Base-by-base conservation (phyloP, 1,284 basidiomycete genomes). In the Boletellus sp. region DNA sequence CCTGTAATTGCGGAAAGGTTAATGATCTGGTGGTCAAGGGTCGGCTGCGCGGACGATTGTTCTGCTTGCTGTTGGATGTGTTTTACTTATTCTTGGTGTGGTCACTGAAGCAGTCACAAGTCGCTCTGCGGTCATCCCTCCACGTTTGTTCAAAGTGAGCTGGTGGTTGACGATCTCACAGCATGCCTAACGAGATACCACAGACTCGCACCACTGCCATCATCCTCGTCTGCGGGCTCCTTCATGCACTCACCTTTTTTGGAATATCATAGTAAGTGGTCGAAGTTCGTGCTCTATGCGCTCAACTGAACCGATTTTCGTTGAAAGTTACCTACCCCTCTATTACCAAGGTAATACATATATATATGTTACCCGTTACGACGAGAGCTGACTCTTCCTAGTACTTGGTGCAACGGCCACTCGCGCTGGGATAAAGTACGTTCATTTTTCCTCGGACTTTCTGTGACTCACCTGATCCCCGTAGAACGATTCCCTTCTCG, bases 81-180 rank as follows among this genome's bases (percentile, higher is more conserved):
- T 72, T 1, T 52, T 86, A 1, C 70, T 94, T 17, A 34, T 85
- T 29, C 52, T 66, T 0, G 82, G 80, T 6, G 74, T 73, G 6
- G 54, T 84, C 20, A 85, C 88, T 58, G 91, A 93, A 63, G 50
- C 76, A 4, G 74, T 69, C 48, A 94, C 91, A 0, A 82, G 74
- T 38, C 78, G 88, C 9, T 80, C 81, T 4, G 85, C 91, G 0
- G 89, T 96, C 54, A 73, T 96, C 11, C 87, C 90, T 7, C 82
- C 87, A 9, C 78, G 89, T 11, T 61, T 93, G 23, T 91, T 94
- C 73, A 80, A 77, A 68, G 84, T 43, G 25, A 43, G 34, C 4
- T 42, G 2, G 5, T 26, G 19, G 19, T 16, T 7, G 33, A 26
- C 13, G 7, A 35, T 21, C 26, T 16, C 8, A 17, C 7, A 9